Evolutionary conservation across 1,284 basidiomycete species (phyloP), one percentile per base, ranked within the genome.

Genomic region (Malassezia dermatis): DNA sequence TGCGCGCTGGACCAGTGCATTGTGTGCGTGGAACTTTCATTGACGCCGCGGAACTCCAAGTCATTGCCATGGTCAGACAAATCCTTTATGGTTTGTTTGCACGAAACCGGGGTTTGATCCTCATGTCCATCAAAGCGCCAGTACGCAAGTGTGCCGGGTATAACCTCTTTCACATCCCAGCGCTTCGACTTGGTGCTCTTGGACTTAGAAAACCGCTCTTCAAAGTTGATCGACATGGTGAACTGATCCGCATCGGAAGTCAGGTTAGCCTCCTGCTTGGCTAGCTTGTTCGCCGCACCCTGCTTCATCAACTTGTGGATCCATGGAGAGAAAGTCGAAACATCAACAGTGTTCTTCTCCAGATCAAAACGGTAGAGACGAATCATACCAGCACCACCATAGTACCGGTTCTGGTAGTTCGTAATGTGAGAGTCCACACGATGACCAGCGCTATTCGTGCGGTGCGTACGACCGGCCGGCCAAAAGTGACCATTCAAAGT

Each of bases 401-500:
- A 48, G 35, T 48, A 48, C 10, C 46, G 32, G 30, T 48, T 48
- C 24, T 48, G 46, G 34, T 48, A 48, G 46, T 48, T 48, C 6
- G 46, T 39, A 8, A 48, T 48, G 34, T 48, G 46, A 3, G 46
- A 23, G 15, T 48, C 46, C n/a, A 48, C 46, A 5, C 30, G 21
- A n/a, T 27, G 12, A n/a, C 46, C 46, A 8, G 46, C 46, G 32
- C 15, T 15, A 21, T 48, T 48, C 12, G 19, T 48, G 23, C 46
- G 46, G 15, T 17, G 31, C 13, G 46, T 48, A 2, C 46, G 46
- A 12, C 46, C 46, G 12, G 46, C n/a, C 13, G 46, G 46, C 46
- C 46, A 48, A 48, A 48, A 48, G 30, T 48, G 46, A 17, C 46
- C 46, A 17, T 48, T 48, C 23, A 48, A 32, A 12, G 46, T 48